Base-by-base conservation (phyloP, 2,329 filamentous ascomycete genomes). In the Fusarium secorum region DNA sequence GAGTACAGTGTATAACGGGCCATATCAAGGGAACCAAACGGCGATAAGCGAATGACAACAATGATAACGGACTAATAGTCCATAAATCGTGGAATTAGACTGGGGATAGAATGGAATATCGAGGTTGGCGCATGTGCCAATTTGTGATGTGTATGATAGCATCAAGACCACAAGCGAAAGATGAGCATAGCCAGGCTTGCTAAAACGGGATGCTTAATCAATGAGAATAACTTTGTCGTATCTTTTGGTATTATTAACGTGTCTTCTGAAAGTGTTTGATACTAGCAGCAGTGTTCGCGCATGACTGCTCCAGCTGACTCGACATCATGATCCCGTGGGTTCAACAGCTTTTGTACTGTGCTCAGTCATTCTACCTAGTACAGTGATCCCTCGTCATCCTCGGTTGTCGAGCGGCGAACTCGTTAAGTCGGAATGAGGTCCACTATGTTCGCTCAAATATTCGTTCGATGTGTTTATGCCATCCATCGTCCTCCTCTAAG, bases 401-500 rank as follows among this genome's bases (percentile, higher is more conserved):
- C 28, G 9, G 26, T 28, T 35, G 28, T 56, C 41, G 41, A 54
- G 42, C 59, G 46, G 45, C 45, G 36, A 53, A 46, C 35, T 64
- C 20, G 30, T 36, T 46, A 15, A 28, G 17, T 62, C 36, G 36
- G 45, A 24, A 28, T 26, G n/a, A 26, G 26, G 24, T 28, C 41
- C 52, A 48, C 55, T 49, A 49, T 30, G 60, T 32, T 56, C 60
- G 42, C 45, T 59, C 51, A 48, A 42, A 58, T 57, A 14, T 36
- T 49, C 14, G 49, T 66, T 53, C 26, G 35, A 57, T 66, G 53
- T 38, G 42, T 53, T 62, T 67, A 73, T 39, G 62, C 66, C 48
- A 72, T 63, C 70, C 71, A 76, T 72, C 71, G 66, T 69, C 95
- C 95, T 60, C 96, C 96, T 79, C 96, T 90, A 67, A 99, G 90